phyloP scores from a whole-genome alignment of 2,329 filamentous ascomycete species.

The Stachybotrys chartarum region DNA sequence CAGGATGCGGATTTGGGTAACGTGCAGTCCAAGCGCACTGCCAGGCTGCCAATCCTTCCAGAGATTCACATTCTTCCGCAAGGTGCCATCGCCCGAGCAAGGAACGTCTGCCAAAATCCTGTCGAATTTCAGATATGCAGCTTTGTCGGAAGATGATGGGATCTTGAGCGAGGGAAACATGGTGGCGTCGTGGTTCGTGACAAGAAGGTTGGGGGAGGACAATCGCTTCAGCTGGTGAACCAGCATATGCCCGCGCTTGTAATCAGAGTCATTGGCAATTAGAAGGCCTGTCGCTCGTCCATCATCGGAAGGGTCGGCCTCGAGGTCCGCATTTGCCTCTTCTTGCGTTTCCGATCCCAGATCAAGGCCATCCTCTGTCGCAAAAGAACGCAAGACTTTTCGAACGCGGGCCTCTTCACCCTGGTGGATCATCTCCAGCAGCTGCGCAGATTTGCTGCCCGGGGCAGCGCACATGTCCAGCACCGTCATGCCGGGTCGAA shows the following conservation, averaged over 20 bases:
- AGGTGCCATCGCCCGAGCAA: constrained; percentile 90
- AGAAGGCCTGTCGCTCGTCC: constrained; percentile 86
- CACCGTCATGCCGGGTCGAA: constrained; percentile 85
- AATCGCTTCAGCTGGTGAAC: constrained; percentile 97
- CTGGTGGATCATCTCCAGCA: constrained; percentile 87
- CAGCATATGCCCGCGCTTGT: constrained; percentile 94
- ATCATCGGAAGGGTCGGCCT: constrained; percentile 60
- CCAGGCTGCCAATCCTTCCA: constrained; percentile 94
- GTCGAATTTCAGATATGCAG: constrained; percentile 88
- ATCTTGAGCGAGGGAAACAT: constrained; percentile 90
- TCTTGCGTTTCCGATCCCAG: constrained; percentile 39
- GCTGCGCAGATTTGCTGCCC: constrained; percentile 91
- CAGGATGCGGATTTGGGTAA: constrained; percentile 82
- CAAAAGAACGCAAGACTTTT: constrained; percentile 59
- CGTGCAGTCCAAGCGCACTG: constrained; percentile 79
- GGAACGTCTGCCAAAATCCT: constrained; percentile 94
- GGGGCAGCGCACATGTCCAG: constrained; percentile 95
- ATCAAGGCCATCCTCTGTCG: constrained; percentile 52
- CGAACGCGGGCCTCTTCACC: constrained; percentile 84
- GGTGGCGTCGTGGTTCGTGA: constrained; percentile 96
- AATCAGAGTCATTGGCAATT: constrained; percentile 93
- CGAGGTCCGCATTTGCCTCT: constrained; percentile 44
- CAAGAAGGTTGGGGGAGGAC: constrained; percentile 91
- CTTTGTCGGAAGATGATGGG: constrained; percentile 48
- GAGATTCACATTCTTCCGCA: constrained; percentile 85